phyloP scores from a whole-genome alignment of 2,329 filamentous ascomycete species.

The Calonectria pauciramosa region DNA sequence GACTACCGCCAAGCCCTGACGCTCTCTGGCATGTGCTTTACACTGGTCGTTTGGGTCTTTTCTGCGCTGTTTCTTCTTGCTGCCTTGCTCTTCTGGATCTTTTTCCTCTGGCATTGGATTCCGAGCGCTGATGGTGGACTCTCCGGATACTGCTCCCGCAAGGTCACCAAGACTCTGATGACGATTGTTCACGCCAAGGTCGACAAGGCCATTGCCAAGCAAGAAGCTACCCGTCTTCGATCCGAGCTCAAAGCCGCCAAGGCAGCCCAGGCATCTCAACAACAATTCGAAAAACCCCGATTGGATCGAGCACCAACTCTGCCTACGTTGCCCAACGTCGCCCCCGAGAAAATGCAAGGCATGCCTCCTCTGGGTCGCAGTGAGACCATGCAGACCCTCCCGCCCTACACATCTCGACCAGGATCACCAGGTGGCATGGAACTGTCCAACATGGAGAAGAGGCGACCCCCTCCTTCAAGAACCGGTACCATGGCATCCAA shows the following conservation, averaged over 20 bases:
- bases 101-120: slow-evolving; percentile 95
- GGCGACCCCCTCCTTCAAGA: slow-evolving; percentile 62
- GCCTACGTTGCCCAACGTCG: slow-evolving; percentile 67
- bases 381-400: slow-evolving; percentile 73
- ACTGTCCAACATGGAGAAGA: slow-evolving; percentile 66
- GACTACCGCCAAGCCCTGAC: slow-evolving; percentile 86
- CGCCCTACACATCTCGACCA: slow-evolving; percentile 72
- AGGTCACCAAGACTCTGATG: slow-evolving; percentile 88
- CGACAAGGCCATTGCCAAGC: slow-evolving; percentile 87
- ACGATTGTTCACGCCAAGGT: slow-evolving; percentile 89
- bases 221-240: slow-evolving; percentile 72
- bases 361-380: slow-evolving; percentile 73
- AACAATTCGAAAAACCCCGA: slow-evolving; percentile 64
- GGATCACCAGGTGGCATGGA: slow-evolving; percentile 67
- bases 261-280: slow-evolving; percentile 40
- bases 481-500: slow-evolving; percentile 69
- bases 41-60: slow-evolving; percentile 89
- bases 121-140: slow-evolving; percentile 85
- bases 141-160: slow-evolving; percentile 88
- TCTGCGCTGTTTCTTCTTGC: slow-evolving; percentile 81
- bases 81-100: slow-evolving; percentile 83
- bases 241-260: slow-evolving; percentile 65
- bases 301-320: slow-evolving; percentile 75
- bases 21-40: slow-evolving; percentile 92
- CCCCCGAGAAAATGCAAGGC: slow-evolving; percentile 62